A percentile compares a stretch with the other conserved stretches of the same genome.
phyloP scores from a whole-genome alignment of 176 grass and related monocot species.

The Canna indica region DNA sequence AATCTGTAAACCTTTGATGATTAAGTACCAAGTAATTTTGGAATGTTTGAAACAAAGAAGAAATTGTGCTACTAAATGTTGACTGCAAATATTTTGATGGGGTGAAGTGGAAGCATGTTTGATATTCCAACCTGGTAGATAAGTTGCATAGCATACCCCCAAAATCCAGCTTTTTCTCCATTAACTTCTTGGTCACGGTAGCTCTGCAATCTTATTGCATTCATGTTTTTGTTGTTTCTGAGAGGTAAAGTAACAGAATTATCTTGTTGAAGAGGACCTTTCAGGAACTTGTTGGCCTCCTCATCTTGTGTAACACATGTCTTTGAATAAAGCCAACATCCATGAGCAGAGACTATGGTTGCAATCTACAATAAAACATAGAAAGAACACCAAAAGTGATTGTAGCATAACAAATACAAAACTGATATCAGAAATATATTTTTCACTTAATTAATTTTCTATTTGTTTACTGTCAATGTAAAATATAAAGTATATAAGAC shows the following conservation, averaged over 20 bases:
- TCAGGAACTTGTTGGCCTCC: slow-evolving; percentile 38
- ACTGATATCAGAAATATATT: neutral
- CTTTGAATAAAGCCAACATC: slow-evolving; percentile 59
- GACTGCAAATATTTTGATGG: neutral
- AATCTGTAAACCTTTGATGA: neutral
- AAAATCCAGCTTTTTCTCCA: slow-evolving; percentile 52
- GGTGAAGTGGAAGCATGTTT: neutral
- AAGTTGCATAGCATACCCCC: slow-evolving; percentile 49
- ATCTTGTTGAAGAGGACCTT: slow-evolving; percentile 34
- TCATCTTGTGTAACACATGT: slow-evolving; percentile 26
- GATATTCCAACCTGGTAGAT: slow-evolving; percentile 50
- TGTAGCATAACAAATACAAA: neutral
- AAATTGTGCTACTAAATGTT: neutral
- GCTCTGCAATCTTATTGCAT: slow-evolving; percentile 15
- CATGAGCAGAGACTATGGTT: slow-evolving; percentile 52
- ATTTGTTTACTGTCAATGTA: neutral
- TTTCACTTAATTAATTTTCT: neutral
- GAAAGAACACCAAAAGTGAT: neutral
- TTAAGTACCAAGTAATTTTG: neutral
- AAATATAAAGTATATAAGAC: neutral
- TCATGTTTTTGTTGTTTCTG: slow-evolving; percentile 21
- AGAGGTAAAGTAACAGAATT: slow-evolving; percentile 23
- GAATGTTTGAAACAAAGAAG: neutral
- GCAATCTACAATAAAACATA: slow-evolving; percentile 31
- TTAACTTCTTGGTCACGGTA: slow-evolving; percentile 43